These are phyloP conservation scores for Glarea lozoyensis DNA, from an alignment of 495 filamentous ascomycete species.

Conservation along the genomic window DNA sequence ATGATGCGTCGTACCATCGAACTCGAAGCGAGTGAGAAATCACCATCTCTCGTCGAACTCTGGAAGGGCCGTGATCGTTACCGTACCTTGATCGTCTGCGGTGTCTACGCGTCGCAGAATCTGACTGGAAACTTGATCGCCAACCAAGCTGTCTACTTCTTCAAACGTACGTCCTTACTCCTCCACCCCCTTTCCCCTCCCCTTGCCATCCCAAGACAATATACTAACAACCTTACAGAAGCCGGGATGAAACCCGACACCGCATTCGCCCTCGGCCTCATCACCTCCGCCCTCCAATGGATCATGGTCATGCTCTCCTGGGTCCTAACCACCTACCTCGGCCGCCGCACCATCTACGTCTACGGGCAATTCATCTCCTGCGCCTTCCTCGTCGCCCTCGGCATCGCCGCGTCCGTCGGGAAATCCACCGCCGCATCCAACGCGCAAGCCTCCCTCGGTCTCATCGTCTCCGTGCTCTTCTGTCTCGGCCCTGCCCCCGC, in stretches of 20 bases:
- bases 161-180: no score
- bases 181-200: no score
- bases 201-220: no score
- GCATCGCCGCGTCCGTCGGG: slow-evolving; percentile 27
- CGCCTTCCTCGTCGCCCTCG: neutral
- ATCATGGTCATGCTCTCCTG: slow-evolving; percentile 2
- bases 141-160: slow-evolving; percentile 9
- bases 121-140: slow-evolving; percentile 42
- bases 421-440: slow-evolving; percentile 42
- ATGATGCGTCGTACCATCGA: slow-evolving; percentile 54
- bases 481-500: slow-evolving; percentile 41
- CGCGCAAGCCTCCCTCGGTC: slow-evolving; percentile 43
- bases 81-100: slow-evolving; percentile 60
- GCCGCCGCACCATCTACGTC: slow-evolving; percentile 2
- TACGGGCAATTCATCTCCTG: slow-evolving; percentile 7
- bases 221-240: no score
- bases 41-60: no score
- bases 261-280: slow-evolving; percentile 6
- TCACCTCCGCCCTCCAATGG: slow-evolving; percentile 2
- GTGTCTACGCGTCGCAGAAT: slow-evolving; percentile 65
- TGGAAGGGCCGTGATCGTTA: slow-evolving; percentile 57
- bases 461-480: slow-evolving; percentile 48
- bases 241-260: slow-evolving; percentile 3
- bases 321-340: neutral
- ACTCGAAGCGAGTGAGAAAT: slow-evolving; percentile 47